phyloP scores from a whole-genome alignment of 352 stramenopile species.

The Phytophthora tubulina region DNA sequence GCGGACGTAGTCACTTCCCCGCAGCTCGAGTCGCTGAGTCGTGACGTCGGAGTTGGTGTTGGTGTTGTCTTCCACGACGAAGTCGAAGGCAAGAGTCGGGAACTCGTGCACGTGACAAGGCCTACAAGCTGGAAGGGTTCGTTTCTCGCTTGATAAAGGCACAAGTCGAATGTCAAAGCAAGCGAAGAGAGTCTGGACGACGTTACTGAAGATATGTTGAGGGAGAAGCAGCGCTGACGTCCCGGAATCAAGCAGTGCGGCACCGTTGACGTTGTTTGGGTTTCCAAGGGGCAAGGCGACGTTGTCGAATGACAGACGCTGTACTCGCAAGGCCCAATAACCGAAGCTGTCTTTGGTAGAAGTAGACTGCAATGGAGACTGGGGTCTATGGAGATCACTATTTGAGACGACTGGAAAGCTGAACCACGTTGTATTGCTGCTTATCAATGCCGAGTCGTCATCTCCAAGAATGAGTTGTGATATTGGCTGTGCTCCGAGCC shows the following conservation, averaged over 20 bases:
- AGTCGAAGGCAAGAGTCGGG: constrained; percentile 25
- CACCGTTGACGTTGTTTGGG: neutral
- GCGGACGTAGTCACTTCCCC: constrained; percentile 38
- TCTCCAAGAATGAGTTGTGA: constrained; percentile 31
- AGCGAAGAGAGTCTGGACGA: constrained; percentile 16
- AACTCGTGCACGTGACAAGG: constrained; percentile 35
- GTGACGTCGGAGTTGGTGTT: neutral
- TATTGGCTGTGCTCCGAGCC: constrained; percentile 5
- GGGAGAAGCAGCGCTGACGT: constrained; percentile 33
- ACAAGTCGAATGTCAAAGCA: constrained; percentile 23
- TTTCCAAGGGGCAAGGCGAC: neutral
- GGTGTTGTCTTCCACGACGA: constrained; percentile 2
- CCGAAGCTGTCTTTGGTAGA: constrained; percentile 13
- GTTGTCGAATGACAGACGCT: constrained; percentile 20
- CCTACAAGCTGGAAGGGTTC: constrained; percentile 15
- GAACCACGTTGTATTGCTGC: constrained; percentile 12
- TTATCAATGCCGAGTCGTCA: constrained; percentile 16
- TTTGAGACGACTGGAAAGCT: constrained; percentile 28
- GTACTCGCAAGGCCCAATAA: constrained; percentile 29
- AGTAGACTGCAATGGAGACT: neutral
- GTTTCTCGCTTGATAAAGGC: neutral
- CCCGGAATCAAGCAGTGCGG: constrained; percentile 33
- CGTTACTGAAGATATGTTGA: constrained; percentile 12
- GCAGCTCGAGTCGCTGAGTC: constrained; percentile 23
- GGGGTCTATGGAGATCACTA: neutral